phyloP scores from a whole-genome alignment of 2,329 filamentous ascomycete genomes.

The Daldinia sp. region DNA sequence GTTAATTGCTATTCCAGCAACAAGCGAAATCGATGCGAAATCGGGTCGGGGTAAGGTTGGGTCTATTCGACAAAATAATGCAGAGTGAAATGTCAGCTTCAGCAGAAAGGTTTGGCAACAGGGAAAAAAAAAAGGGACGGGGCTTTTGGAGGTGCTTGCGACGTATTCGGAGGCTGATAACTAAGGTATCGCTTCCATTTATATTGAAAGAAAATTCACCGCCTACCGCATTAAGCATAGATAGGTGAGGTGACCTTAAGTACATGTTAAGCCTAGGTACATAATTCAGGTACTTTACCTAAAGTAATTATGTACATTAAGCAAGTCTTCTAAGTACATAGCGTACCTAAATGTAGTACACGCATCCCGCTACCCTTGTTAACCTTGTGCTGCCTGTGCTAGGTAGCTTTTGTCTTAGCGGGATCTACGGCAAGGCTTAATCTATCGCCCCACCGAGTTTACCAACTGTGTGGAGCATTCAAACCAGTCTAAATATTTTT shows the following conservation, averaged over 20 bases:
- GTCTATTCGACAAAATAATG: background rate
- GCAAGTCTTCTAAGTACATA: background rate
- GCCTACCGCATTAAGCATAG: conserved; percentile 28
- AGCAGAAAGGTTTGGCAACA: conserved; percentile 1
- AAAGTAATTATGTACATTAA: background rate
- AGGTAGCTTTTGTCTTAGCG: conserved; percentile 30
- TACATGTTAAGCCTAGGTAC: too few relatives aligned
- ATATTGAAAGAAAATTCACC: conserved; percentile 34
- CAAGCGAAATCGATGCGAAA: background rate
- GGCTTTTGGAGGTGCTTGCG: conserved; percentile 14
- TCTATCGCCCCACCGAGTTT: conserved; percentile 19
- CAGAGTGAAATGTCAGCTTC: background rate
- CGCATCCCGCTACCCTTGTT: conserved; percentile 4
- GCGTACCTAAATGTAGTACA: background rate
- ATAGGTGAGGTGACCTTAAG: background rate
- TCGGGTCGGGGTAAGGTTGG: background rate
- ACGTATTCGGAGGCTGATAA: conserved; percentile 30
- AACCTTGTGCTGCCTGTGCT: background rate
- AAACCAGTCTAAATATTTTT: conserved; percentile 14
- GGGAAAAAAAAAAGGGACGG: conserved; percentile 6
- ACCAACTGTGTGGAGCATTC: conserved; percentile 13
- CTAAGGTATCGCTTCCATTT: conserved; percentile 10
- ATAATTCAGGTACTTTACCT: background rate
- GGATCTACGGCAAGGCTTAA: conserved; percentile 31
- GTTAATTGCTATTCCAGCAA: background rate